Conservation (phyloP, 805 yeast species). For the Maudiozyma barnettii region DNA sequence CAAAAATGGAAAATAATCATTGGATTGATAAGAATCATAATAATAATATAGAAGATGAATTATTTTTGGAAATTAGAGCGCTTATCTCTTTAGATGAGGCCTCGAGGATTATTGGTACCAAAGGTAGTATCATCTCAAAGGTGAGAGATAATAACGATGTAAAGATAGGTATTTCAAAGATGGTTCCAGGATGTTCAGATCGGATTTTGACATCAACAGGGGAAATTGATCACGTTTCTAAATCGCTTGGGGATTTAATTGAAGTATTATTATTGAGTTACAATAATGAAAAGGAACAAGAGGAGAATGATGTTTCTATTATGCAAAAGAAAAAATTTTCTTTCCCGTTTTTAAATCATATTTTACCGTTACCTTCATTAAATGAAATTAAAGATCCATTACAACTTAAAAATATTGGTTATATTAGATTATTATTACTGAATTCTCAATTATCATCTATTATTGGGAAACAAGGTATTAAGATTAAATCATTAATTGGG, state of each 20-base stretch:
- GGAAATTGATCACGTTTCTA: slow-evolving; percentile 54
- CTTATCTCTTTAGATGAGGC: slow-evolving; percentile 79
- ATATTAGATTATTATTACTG: slow-evolving; percentile 63
- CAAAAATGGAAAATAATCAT: no score
- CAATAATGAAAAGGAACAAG: slow-evolving; percentile 1
- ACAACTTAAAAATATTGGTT: slow-evolving; percentile 20
- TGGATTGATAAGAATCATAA: no score
- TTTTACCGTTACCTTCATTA: slow-evolving; percentile 24
- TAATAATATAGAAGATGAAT: background rate
- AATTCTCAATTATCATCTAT: slow-evolving; percentile 82
- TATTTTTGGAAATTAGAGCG: slow-evolving; percentile 28
- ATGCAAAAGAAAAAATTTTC: slow-evolving; percentile 34
- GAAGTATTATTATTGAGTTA: slow-evolving; percentile 28
- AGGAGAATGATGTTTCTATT: slow-evolving; percentile 10
- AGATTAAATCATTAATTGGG: slow-evolving; percentile 63
- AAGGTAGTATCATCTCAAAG: slow-evolving; percentile 66
- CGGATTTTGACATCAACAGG: slow-evolving; percentile 76
- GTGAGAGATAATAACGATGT: slow-evolving; percentile 68
- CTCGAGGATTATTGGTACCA: slow-evolving; percentile 82
- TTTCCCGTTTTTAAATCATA: slow-evolving; percentile 32
- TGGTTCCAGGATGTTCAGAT: slow-evolving; percentile 71
- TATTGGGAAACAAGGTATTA: slow-evolving; percentile 73
- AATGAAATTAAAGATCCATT: slow-evolving; percentile 23
- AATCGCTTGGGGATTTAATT: slow-evolving; percentile 62
- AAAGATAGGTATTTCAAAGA: slow-evolving; percentile 79